Base-by-base conservation (phyloP, 345 rosid species). In the Rhodamnia argentea region DNA sequence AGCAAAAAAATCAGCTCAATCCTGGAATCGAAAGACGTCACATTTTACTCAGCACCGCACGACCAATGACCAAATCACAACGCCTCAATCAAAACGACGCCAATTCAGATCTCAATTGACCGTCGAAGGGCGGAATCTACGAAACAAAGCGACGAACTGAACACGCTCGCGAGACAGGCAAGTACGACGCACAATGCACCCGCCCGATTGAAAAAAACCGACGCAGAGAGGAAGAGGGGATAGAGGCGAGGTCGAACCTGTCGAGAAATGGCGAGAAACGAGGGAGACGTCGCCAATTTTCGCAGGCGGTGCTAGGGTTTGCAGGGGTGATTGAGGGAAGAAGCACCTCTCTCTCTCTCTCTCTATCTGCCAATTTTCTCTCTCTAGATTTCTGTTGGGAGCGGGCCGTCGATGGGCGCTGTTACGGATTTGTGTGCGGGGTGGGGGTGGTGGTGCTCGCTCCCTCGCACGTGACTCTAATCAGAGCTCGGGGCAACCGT, bases 391-490 rank as follows among this genome's bases (percentile, higher is more conserved):
- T 42, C 47, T 37, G 47, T 10, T 70, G 81, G 24, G 7, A 10
- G 2, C 22, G 10, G 2, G 10, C 6, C 23, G 75, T 13, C 56
- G 74, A 27, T 53, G 52, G 75, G 59, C 82, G 42, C 85, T 58
- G 83, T 53, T 52, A 13, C 58, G 74, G 29, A 29, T 84, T 83
- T 81, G 88, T 89, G 59, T 23, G 86, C 6, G 24, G 24, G 76
- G 10, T 7, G 75, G 22, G 27, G 23, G 1, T 29, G 42, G 3
- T 15, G 75, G 1, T 29, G 40, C 40, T 15, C 42, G 75, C 84
- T 37, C 32, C 59, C 57, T 54, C 88, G 86, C 92, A 88, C 92
- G 90, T 88, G 90, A 70, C 88, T 57, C 82, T 70, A 4, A 40
- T 24, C 82, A 11, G 55, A 47, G 82, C 8, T 32, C 62, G 62